A percentile compares a stretch with the other conserved stretches of the same genome.
phyloP scores from a whole-genome alignment of 345 rosid species.

The Arabidopsis arenosa region DNA sequence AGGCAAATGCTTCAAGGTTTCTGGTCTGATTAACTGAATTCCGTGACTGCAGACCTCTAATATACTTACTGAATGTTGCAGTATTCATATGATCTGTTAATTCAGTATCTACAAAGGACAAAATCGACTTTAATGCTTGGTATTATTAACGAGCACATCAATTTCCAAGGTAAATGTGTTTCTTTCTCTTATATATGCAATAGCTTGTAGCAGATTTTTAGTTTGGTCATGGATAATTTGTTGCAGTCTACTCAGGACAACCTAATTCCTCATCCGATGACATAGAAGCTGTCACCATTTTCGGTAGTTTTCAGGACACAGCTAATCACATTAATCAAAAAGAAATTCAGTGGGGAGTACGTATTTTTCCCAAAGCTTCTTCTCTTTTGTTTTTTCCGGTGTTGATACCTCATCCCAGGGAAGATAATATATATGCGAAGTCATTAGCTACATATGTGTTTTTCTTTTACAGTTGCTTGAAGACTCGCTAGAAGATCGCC shows the following conservation, averaged over 20 bases:
- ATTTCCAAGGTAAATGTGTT: slow-evolving; percentile 72
- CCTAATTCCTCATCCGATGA: slow-evolving; percentile 85
- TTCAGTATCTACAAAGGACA: slow-evolving; percentile 84
- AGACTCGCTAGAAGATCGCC: slow-evolving; percentile 85
- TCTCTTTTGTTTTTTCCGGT: background rate
- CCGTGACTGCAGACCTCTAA: slow-evolving; percentile 24
- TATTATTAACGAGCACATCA: slow-evolving; percentile 83
- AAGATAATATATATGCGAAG: background rate
- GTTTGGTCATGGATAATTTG: slow-evolving; percentile 34
- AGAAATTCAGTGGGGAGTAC: slow-evolving; percentile 91
- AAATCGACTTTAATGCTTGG: slow-evolving; percentile 87
- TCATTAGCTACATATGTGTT: slow-evolving; percentile 19
- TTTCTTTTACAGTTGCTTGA: slow-evolving; percentile 73
- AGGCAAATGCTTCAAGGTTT: slow-evolving; percentile 17
- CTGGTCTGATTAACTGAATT: slow-evolving; percentile 30
- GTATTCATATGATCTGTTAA: slow-evolving; percentile 92
- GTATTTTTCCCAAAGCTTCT: slow-evolving; percentile 38
- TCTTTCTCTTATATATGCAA: slow-evolving; percentile 26
- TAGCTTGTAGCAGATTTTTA: background rate
- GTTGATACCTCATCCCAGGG: background rate
- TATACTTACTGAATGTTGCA: slow-evolving; percentile 49
- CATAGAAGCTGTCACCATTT: slow-evolving; percentile 72
- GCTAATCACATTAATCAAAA: slow-evolving; percentile 77
- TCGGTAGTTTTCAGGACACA: slow-evolving; percentile 73
- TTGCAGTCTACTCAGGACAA: slow-evolving; percentile 91